These are phyloP conservation scores for Candida corydali DNA, from an alignment of 805 yeast species.

Conservation along the genomic window DNA sequence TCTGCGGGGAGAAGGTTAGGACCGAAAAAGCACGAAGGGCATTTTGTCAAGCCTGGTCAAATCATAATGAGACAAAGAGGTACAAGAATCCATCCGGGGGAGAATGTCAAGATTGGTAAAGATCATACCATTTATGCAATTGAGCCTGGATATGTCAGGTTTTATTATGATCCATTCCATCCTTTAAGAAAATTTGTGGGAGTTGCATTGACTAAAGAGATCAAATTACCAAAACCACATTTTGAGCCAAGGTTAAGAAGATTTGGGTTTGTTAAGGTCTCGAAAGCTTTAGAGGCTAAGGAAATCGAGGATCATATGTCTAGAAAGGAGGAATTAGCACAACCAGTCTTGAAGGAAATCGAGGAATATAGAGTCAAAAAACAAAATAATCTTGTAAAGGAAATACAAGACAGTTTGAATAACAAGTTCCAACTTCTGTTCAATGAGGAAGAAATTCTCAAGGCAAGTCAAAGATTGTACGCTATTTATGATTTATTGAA, in stretches of 20 bases:
- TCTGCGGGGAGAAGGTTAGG: slow-evolving; percentile 95
- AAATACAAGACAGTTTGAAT: slow-evolving; percentile 11
- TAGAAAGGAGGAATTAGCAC: slow-evolving; percentile 61
- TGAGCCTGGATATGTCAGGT: slow-evolving; percentile 92
- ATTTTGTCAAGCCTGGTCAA: slow-evolving; percentile 73
- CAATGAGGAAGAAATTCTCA: slow-evolving; percentile 14
- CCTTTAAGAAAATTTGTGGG: slow-evolving; percentile 91
- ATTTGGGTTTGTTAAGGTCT: slow-evolving; percentile 63
- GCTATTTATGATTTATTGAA: slow-evolving; percentile 42
- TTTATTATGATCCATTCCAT: slow-evolving; percentile 92
- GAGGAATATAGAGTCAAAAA: slow-evolving; percentile 28
- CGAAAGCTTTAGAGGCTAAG: slow-evolving; percentile 46
- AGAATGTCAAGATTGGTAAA: slow-evolving; percentile 81
- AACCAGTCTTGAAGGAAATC: slow-evolving; percentile 45
- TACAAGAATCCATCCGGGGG: slow-evolving; percentile 91
- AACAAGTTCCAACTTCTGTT: slow-evolving; percentile 28
- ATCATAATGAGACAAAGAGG: slow-evolving; percentile 94
- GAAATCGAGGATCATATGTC: slow-evolving; percentile 59
- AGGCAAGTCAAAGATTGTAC: slow-evolving; percentile 45
- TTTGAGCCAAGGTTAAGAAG: slow-evolving; percentile 86
- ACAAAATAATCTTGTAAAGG: slow-evolving; percentile 2
- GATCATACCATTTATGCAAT: slow-evolving; percentile 89
- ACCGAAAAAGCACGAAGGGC: slow-evolving; percentile 80
- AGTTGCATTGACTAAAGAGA: slow-evolving; percentile 63
- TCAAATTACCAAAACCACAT: slow-evolving; percentile 79